Percentiles rank a stretch among this genome's conserved stretches.
phyloP scores from a whole-genome alignment of 805 yeast species.

The Jamesozyma spencerorum region DNA sequence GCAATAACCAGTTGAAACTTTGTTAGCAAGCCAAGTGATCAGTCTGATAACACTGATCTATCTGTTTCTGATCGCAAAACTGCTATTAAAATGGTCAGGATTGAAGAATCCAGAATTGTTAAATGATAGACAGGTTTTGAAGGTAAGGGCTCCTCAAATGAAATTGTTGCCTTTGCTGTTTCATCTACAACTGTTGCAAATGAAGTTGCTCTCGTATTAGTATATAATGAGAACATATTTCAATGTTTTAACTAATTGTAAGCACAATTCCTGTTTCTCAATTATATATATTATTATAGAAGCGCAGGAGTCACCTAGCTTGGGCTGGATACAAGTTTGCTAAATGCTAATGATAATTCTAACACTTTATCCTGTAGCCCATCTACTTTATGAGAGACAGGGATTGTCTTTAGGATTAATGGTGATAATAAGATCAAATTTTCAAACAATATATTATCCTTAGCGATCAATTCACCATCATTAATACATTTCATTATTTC shows the following conservation, averaged over 20 bases:
- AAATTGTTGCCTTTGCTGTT: conserved; percentile 42
- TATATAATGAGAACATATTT: too few species aligned
- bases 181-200: conserved; percentile 40
- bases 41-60: conserved; percentile 76
- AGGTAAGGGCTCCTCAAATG: conserved; percentile 67
- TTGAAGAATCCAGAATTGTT: conserved; percentile 66
- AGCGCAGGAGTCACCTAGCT: too few species aligned
- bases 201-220: conserved; percentile 38
- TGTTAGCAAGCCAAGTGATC: conserved; percentile 80
- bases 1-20: conserved; percentile 91
- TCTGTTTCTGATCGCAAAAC: conserved; percentile 65
- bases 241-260: too few species aligned
- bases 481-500: conserved; percentile 16
- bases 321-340: conserved; percentile 19
- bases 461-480: background rate
- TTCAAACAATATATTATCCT: conserved; percentile 6
- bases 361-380: conserved; percentile 24
- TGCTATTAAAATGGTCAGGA: conserved; percentile 65
- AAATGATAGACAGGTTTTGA: conserved; percentile 65
- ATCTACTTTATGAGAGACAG: conserved; percentile 26
- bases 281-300: too few species aligned
- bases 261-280: too few species aligned
- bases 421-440: conserved; percentile 21
- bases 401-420: conserved; percentile 26
- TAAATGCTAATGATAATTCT: conserved; percentile 22